A percentile compares a stretch with the other conserved stretches of the same genome.
These are phyloP conservation scores for Fusarium sp. DNA, from an alignment of 2,329 filamentous ascomycete species.

Conservation along the genomic window DNA sequence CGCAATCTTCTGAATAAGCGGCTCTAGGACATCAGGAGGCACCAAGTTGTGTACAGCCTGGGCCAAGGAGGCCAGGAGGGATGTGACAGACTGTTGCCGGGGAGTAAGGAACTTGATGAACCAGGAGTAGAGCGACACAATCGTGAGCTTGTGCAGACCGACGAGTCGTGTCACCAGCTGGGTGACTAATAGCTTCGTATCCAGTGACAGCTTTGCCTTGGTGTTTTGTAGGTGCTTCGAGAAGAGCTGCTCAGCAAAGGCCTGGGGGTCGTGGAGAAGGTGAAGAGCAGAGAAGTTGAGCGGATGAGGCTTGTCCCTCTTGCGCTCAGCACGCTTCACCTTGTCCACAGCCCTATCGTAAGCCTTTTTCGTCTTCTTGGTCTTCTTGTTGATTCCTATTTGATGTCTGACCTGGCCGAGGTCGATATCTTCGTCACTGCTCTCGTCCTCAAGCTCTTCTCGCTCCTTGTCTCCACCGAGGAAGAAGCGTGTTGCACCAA, in stretches of 20 bases:
- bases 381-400: constrained; percentile 95
- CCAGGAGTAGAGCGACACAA: constrained; percentile 94
- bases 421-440: constrained; percentile 83
- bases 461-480: constrained; percentile 95
- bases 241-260: constrained; percentile 91
- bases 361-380: constrained; percentile 83
- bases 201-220: constrained; percentile 86
- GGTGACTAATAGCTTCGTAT: constrained; percentile 89
- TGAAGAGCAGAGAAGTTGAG: constrained; percentile 98
- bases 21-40: constrained; percentile 91
- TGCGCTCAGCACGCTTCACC: constrained; percentile 84
- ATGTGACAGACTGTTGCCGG: constrained; percentile 89
- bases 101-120: constrained; percentile 94
- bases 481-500: constrained; percentile 92
- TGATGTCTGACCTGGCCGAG: constrained; percentile 87
- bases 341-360: constrained; percentile 86
- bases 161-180: constrained; percentile 92
- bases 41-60: constrained; percentile 93
- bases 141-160: constrained; percentile 90
- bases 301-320: constrained; percentile 87
- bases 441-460: constrained; percentile 91
- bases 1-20: constrained; percentile 92
- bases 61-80: constrained; percentile 90
- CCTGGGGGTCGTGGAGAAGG: constrained; percentile 92
- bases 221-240: constrained; percentile 89